Evolutionary conservation across 352 stramenopile genomes (phyloP).

Genomic region (Phytophthora pinifolia): DNA sequence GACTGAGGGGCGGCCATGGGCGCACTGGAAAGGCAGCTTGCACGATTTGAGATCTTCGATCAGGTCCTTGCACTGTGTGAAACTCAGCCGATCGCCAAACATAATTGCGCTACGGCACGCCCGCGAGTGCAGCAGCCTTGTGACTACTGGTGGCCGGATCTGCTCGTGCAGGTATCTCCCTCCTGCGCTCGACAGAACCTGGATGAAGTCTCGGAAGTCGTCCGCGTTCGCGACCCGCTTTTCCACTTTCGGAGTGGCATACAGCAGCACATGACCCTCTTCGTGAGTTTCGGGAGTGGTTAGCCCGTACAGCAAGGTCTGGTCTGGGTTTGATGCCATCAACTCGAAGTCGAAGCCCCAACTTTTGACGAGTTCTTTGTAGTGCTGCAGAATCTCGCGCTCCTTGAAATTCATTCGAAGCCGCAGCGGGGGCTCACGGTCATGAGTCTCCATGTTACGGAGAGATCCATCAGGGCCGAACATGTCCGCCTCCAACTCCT

Average conservation of each 20-base stretch:
- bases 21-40: slow-evolving; percentile 90
- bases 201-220: slow-evolving; percentile 89
- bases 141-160: slow-evolving; percentile 75
- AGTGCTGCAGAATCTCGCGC: slow-evolving; percentile 33
- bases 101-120: slow-evolving; percentile 92
- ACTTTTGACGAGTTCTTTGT: slow-evolving; percentile 55
- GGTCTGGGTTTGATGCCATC: slow-evolving; percentile 7
- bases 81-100: slow-evolving; percentile 88
- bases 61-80: slow-evolving; percentile 68
- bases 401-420: slow-evolving; percentile 66
- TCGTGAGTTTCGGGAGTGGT: slow-evolving; percentile 6
- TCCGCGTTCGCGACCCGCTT: slow-evolving; percentile 54
- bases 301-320: not conserved
- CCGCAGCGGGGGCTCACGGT: slow-evolving; percentile 47
- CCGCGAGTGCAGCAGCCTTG: slow-evolving; percentile 81
- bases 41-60: slow-evolving; percentile 74
- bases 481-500: slow-evolving; percentile 74
- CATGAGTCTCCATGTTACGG: slow-evolving; percentile 52
- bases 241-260: slow-evolving; percentile 68
- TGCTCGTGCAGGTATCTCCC: slow-evolving; percentile 21
- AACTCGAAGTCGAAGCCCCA: slow-evolving; percentile 86
- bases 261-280: slow-evolving; percentile 31
- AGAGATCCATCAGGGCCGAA: slow-evolving; percentile 59
- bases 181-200: slow-evolving; percentile 43
- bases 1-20: slow-evolving; percentile 88